Evolutionary conservation across 345 rosid genomes (phyloP).

Genomic region (Capsella bursapastoris): DNA sequence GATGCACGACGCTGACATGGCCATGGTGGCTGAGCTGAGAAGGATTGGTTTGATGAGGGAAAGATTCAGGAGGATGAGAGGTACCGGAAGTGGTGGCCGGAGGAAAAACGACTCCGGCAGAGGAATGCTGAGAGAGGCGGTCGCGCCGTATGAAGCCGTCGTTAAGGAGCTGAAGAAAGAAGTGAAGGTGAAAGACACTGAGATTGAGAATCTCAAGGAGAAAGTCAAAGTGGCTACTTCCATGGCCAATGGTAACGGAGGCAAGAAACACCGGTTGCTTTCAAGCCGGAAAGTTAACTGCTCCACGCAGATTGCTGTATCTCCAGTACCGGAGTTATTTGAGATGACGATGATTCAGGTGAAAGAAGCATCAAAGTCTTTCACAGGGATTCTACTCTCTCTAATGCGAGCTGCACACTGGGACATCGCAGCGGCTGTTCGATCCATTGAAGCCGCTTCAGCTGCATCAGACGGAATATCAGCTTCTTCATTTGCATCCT

Average conservation of each 20-base stretch:
- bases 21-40: conserved; percentile 80
- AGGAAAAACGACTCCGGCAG: conserved; percentile 44
- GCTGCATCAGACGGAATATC: conserved; percentile 44
- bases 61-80: conserved; percentile 65
- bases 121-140: conserved; percentile 75
- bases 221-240: conserved; percentile 52
- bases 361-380: conserved; percentile 78
- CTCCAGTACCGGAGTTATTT: conserved; percentile 83
- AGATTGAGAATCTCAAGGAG: conserved; percentile 82
- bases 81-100: conserved; percentile 40
- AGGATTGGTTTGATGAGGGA: conserved; percentile 72
- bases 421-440: conserved; percentile 93
- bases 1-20: conserved; percentile 82
- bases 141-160: conserved; percentile 93
- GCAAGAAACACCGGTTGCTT: conserved; percentile 65
- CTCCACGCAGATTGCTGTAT: conserved; percentile 60
- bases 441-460: conserved; percentile 84
- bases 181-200: conserved; percentile 66
- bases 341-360: conserved; percentile 71
- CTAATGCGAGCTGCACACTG: conserved; percentile 90
- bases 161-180: conserved; percentile 87
- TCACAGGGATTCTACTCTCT: conserved; percentile 74
- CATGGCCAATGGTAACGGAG: conserved; percentile 41
- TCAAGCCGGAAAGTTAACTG: conserved; percentile 81
- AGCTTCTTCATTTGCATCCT: conserved; percentile 51